phyloP scores from a whole-genome alignment of 2,329 filamentous ascomycete species.

The Lasiodiplodia hormozganensis region DNA sequence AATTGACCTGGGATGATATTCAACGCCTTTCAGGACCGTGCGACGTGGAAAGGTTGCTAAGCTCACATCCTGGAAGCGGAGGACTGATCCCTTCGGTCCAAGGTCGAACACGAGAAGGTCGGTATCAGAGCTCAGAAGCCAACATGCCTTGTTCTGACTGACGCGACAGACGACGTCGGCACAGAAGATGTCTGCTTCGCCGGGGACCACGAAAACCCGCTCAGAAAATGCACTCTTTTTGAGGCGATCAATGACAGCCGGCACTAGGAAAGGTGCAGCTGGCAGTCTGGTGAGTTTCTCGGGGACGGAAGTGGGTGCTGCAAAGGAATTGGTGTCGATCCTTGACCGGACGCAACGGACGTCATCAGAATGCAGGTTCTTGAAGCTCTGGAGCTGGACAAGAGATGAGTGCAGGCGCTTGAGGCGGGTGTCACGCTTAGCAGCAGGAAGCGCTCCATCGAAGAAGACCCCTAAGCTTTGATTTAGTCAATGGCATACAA shows the following conservation, averaged over 20 bases:
- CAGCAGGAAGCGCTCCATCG: slow-evolving; percentile 77
- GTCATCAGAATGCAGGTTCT: slow-evolving; percentile 28
- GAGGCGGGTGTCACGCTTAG: slow-evolving; percentile 69
- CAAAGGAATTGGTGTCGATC: slow-evolving; percentile 34
- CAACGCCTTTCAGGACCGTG: slow-evolving; percentile 35
- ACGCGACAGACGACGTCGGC: slow-evolving; percentile 66
- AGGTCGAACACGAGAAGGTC: slow-evolving; percentile 81
- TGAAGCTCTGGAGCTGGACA: slow-evolving; percentile 61
- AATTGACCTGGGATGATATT: slow-evolving; percentile 54
- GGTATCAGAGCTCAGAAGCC: slow-evolving; percentile 80
- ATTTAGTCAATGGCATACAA: slow-evolving; percentile 32
- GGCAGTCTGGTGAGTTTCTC: slow-evolving; percentile 46
- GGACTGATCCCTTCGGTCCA: slow-evolving; percentile 65
- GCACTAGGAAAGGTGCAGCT: slow-evolving; percentile 75
- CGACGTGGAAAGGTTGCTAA: slow-evolving; percentile 54
- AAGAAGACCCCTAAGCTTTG: slow-evolving; percentile 76
- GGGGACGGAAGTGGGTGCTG: slow-evolving; percentile 33
- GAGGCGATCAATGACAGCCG: slow-evolving; percentile 76
- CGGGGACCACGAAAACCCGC: slow-evolving; percentile 69
- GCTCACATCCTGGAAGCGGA: slow-evolving; percentile 72
- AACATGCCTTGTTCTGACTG: slow-evolving; percentile 57
- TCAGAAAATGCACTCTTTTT: slow-evolving; percentile 50
- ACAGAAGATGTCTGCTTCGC: slow-evolving; percentile 86
- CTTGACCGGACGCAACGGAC: slow-evolving; percentile 36
- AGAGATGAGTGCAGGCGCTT: slow-evolving; percentile 66